Evolutionary conservation across 2,329 filamentous ascomycete genomes (phyloP), one percentile per base, ranked within the genome.

Genomic region (Ophiocordyceps camponoti-floridani): DNA sequence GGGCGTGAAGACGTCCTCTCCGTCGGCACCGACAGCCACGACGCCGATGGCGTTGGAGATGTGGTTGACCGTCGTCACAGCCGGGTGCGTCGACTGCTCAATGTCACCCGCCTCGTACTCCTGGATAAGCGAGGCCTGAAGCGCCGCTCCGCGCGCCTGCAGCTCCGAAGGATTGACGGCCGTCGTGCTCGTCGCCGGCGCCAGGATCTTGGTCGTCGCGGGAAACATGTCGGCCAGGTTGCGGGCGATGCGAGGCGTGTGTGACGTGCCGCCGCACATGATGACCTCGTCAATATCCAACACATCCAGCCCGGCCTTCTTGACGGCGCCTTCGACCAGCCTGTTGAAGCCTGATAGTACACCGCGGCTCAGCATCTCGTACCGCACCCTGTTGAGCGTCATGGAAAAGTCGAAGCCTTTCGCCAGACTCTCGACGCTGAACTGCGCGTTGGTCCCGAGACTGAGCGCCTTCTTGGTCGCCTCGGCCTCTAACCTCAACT

Each of bases 141-240:
- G 86, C 30, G 91, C 89, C 48, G 91, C 91, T 58, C 91, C 91
- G 51, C 91, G 80, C 50, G 84, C 83, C 55, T 82, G 72, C 46
- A 95, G 74, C 68, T 96, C 89, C 4, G 86, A 91, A 50, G 91
- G 91, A 75, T 96, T 96, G 67, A 96, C 79, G 50, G 89, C 83
- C 26, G 70, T 72, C 37, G 81, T 56, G 52, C 70, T 77, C 45
- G 88, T 94, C 46, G 87, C 80, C 41, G 89, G 91, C 1, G 91
- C 84, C 50, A 89, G 73, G 55, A 98, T 76, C 42, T 67, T 66
- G 48, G 88, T 94, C 46, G 72, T 75, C 57, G 82, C 75, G 46
- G 86, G 79, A 79, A 98, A 98, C 61, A 89, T 75, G 53, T 69
- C 69, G 58, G 75, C 69, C 53, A 95, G 67, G 64, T 91, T 85